Evolutionary conservation across 2,329 filamentous ascomycete species (phyloP).

Genomic region (Alternaria triticina): DNA sequence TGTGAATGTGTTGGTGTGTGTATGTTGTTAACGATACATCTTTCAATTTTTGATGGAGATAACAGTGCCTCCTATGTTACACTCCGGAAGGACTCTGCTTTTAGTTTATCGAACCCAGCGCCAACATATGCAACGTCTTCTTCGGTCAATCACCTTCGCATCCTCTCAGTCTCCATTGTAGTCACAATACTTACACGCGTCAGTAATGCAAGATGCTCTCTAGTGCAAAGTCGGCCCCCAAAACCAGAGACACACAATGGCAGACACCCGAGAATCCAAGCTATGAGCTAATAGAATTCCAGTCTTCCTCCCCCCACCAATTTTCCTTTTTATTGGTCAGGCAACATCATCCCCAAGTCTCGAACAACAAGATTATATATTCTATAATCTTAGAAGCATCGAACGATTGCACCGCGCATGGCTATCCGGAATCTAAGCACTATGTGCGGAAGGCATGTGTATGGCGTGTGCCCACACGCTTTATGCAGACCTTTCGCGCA

Average conservation of each 20-base stretch:
- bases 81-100: neutral
- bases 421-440: neutral
- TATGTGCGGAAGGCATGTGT: neutral
- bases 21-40: too few species aligned
- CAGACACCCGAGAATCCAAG: neutral
- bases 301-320: neutral
- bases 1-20: too few species aligned
- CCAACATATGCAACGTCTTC: neutral
- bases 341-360: neutral
- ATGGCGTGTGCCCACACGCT: neutral
- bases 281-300: neutral
- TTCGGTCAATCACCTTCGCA: neutral
- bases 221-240: neutral
- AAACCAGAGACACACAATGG: neutral
- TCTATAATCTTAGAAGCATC: rapidly evolving
- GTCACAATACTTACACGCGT: neutral
- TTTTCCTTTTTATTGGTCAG: neutral
- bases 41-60: too few species aligned
- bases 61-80: too few species aligned
- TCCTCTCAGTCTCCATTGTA: neutral
- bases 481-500: neutral
- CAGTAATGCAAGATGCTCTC: neutral
- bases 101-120: neutral
- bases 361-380: too few species aligned
- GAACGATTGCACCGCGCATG: neutral